phyloP scores from a whole-genome alignment of 306 rosid genomes.

The Potentilla sterilis region DNA sequence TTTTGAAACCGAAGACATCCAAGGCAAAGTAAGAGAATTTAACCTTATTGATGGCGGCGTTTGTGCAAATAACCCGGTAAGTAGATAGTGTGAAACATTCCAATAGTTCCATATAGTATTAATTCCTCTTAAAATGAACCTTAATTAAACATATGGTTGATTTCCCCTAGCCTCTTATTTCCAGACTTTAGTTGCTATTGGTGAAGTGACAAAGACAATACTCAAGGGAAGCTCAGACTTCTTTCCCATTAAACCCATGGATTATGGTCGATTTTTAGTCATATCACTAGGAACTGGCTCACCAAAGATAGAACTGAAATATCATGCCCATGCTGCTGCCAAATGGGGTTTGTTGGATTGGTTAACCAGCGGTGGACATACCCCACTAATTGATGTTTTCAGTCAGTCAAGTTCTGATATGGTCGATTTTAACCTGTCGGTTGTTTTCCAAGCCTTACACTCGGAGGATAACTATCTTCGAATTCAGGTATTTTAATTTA shows the following conservation, averaged over 20 bases:
- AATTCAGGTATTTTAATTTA: constrained; percentile 27
- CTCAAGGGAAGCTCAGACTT: constrained; percentile 25
- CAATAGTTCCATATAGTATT: no score
- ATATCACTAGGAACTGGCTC: constrained; percentile 58
- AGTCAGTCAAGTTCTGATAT: constrained; percentile 26
- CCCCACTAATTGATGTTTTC: constrained; percentile 29
- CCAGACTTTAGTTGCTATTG: constrained; percentile 56
- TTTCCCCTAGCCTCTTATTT: not conserved
- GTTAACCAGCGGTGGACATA: constrained; percentile 35
- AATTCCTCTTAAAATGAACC: not conserved
- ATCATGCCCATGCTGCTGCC: constrained; percentile 30
- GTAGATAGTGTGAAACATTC: not conserved
- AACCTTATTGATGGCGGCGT: constrained; percentile 63
- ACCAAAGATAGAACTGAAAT: constrained; percentile 22
- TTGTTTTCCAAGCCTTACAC: constrained; percentile 26
- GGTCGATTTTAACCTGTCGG: constrained; percentile 31
- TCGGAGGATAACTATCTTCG: constrained; percentile 41
- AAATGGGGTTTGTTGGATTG: constrained; percentile 41
- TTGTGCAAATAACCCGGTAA: constrained; percentile 64
- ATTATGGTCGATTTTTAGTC: constrained; percentile 35
- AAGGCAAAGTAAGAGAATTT: constrained; percentile 30
- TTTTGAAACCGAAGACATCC: constrained; percentile 38
- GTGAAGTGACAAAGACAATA: constrained; percentile 48
- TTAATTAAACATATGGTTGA: not conserved
- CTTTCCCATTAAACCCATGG: constrained; percentile 25